Evolutionary conservation across 371 early-diverging fungal genomes (phyloP).

Genomic region (Fennellomyces sp.): DNA sequence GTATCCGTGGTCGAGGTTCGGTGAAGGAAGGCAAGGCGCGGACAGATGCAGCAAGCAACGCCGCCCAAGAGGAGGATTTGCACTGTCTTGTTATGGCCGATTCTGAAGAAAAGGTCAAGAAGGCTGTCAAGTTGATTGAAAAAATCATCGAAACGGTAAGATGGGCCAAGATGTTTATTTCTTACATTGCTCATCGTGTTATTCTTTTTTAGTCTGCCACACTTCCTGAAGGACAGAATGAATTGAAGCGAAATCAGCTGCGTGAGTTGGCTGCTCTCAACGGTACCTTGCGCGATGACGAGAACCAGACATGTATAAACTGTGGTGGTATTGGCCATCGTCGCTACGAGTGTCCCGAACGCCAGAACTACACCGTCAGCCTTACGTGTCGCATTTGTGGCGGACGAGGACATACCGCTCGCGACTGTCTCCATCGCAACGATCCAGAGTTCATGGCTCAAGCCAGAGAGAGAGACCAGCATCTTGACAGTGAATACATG

Average conservation of each 20-base stretch:
- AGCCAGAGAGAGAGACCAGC: slow-evolving; percentile 77
- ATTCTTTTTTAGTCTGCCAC: slow-evolving; percentile 79
- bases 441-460: slow-evolving; percentile 73
- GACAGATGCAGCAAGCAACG: slow-evolving; percentile 64
- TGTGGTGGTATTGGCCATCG: slow-evolving; percentile 94
- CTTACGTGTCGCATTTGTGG: slow-evolving; percentile 90
- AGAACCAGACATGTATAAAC: slow-evolving; percentile 91
- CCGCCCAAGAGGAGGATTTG: slow-evolving; percentile 92
- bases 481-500: slow-evolving; percentile 87
- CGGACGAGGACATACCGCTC: slow-evolving; percentile 91
- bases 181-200: too few species aligned
- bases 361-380: slow-evolving; percentile 82
- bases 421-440: slow-evolving; percentile 82
- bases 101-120: slow-evolving; percentile 84
- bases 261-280: slow-evolving; percentile 95
- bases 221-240: slow-evolving; percentile 94
- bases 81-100: slow-evolving; percentile 94
- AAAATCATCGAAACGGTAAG: slow-evolving; percentile 92
- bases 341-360: slow-evolving; percentile 91
- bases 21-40: slow-evolving; percentile 94
- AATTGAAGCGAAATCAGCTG: slow-evolving; percentile 91
- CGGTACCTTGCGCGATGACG: slow-evolving; percentile 95
- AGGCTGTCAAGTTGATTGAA: slow-evolving; percentile 85
- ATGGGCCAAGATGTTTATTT: too few species aligned
- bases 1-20: slow-evolving; percentile 95